Conservation (phyloP, 1,284 basidiomycete species). For the Cryptococcus sp. region DNA sequence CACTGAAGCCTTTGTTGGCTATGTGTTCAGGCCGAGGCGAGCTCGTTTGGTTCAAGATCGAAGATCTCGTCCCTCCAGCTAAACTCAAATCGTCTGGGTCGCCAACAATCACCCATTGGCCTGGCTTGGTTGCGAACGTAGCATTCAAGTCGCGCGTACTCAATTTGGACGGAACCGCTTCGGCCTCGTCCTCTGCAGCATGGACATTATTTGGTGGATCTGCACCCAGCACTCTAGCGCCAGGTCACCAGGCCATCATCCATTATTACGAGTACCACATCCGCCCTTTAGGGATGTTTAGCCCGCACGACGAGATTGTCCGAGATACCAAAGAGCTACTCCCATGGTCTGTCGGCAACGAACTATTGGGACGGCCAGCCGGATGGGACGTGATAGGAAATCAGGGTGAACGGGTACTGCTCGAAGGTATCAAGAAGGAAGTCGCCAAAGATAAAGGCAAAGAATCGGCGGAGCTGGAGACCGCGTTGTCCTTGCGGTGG, state of each 20-base stretch:
- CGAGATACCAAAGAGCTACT: conserved; percentile 29
- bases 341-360: conserved; percentile 34
- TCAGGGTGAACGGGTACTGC: conserved; percentile 29
- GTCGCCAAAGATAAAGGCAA: conserved; percentile 15
- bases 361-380: conserved; percentile 32
- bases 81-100: conserved; percentile 4
- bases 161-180: conserved; percentile 11
- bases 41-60: conserved; percentile 41
- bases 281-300: conserved; percentile 44
- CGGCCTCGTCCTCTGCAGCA: conserved; percentile 16
- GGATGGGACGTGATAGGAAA: conserved; percentile 34
- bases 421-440: conserved; percentile 28
- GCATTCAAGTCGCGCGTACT: conserved; percentile 7
- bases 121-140: conserved; percentile 25
- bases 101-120: conserved; percentile 45
- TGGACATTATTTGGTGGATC: conserved; percentile 21
- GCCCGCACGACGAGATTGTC: conserved; percentile 21
- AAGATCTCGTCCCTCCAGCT: conserved; percentile 26
- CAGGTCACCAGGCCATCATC: conserved; percentile 2
- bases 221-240: conserved; percentile 7
- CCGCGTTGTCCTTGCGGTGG: conserved; percentile 29
- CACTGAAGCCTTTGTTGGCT: not conserved
- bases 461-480: not conserved
- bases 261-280: conserved; percentile 31
- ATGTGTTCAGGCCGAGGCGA: conserved; percentile 36